Evolutionary conservation across 2,329 filamentous ascomycete species (phyloP), one percentile per base, ranked within the genome.

Genomic region (Karstenula rhodostoma): DNA sequence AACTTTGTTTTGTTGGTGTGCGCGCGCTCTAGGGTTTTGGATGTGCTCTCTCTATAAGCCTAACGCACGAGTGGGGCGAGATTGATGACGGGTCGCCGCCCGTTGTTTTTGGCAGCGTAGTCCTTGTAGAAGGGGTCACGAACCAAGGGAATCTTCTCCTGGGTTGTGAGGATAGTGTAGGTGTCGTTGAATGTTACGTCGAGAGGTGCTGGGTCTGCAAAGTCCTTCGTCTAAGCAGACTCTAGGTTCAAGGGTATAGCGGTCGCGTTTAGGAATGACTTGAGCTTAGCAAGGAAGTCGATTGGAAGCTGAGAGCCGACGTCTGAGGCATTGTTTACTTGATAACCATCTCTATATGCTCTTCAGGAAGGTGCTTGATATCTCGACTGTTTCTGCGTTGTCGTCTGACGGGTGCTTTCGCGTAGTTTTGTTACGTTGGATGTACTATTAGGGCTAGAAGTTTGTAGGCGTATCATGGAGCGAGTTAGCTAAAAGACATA

Each of bases 1-100:
- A 85, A 85, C 1, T 76, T 65, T 0, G 83, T 84, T 63, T 85
- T 86, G 67, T 85, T 85, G 5, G 74, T 67, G 6, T 84, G 72
- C 3, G 81, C 85, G 2, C 80, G 71, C 0, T 80, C 77, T 0
- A 82, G 69, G 0, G 76, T 74, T 2, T 68, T 67, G 3, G 77
- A 74, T 1, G 77, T 70, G 0, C 74, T 76, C 35, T 81, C 78
- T 2, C 80, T 83, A 70, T 78, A 85, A 9, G 73, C 74, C 81
- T 83, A 85, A 12, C 84, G 80, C 0, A 77, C 75, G 1, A 83
- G 63, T 1, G 84, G 83, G 0, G 79, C 78, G 0, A 84, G 83
- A 57, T n/a, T n/a, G n/a, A n/a, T n/a, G n/a, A n/a, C n/a, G n/a
- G n/a, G n/a, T 85, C 64, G 69, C 4, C 81, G 78, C 2, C 82